Evolutionary conservation across 2,329 filamentous ascomycete genomes (phyloP).

Genomic region (Claviceps cyperi): DNA sequence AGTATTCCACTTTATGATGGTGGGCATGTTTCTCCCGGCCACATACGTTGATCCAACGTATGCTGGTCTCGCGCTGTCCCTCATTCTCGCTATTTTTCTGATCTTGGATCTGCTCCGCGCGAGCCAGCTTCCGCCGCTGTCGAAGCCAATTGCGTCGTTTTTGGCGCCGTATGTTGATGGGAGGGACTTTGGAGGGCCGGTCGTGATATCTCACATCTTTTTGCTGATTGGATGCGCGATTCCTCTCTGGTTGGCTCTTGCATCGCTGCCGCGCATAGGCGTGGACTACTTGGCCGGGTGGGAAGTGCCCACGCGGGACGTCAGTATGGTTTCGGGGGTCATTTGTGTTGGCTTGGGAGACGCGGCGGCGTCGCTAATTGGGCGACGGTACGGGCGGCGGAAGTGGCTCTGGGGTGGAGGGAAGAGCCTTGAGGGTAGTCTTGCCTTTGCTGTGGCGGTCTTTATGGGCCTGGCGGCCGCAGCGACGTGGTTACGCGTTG

Average conservation of each 20-base stretch:
- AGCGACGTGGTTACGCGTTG: constrained; percentile 59
- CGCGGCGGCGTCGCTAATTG: constrained; percentile 80
- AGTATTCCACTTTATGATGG: constrained; percentile 98
- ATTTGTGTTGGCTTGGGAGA: constrained; percentile 93
- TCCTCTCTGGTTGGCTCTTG: constrained; percentile 78
- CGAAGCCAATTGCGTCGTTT: constrained; percentile 72
- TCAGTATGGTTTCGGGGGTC: constrained; percentile 84
- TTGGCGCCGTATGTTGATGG: constrained; percentile 90
- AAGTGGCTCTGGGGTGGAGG: constrained; percentile 98
- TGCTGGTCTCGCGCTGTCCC: constrained; percentile 60
- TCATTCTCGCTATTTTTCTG: constrained; percentile 73
- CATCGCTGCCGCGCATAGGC: constrained; percentile 46
- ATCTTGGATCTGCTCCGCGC: constrained; percentile 81
- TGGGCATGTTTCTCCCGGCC: constrained; percentile 81
- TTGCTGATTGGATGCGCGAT: constrained; percentile 89
- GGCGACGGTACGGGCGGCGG: constrained; percentile 65
- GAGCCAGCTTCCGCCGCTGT: constrained; percentile 80
- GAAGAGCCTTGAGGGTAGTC: constrained; percentile 79
- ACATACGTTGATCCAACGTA: constrained; percentile 79
- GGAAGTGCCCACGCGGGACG: constrained; percentile 60
- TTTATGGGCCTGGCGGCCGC: constrained; percentile 56
- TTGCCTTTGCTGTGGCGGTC: constrained; percentile 73
- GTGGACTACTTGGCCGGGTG: constrained; percentile 49
- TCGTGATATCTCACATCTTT: constrained; percentile 94
- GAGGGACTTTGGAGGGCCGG: constrained; percentile 78